These are phyloP conservation scores for Mycena latifolia DNA, from an alignment of 768 basidiomycete genomes.

Conservation along the genomic window DNA sequence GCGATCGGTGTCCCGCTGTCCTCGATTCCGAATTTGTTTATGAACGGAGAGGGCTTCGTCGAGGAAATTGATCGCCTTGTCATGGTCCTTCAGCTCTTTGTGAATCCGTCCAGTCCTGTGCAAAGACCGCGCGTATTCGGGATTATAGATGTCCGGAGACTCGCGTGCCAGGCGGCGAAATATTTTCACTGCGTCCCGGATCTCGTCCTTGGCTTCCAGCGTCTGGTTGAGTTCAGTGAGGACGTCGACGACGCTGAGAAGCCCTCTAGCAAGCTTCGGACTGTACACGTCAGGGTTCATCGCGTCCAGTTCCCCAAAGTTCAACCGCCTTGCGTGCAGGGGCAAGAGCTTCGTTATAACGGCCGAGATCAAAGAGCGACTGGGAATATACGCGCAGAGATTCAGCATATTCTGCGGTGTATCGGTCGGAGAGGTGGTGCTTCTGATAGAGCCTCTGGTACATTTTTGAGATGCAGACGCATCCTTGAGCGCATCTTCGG, in stretches of 20 bases:
- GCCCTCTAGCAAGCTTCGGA: conserved; percentile 2
- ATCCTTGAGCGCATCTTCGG: not conserved
- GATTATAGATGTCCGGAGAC: conserved; percentile 1
- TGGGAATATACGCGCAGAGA: conserved; percentile 8
- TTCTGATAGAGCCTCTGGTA: not conserved
- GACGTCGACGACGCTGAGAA: not conserved
- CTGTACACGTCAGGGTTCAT: conserved; percentile 3
- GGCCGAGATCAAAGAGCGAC: not conserved
- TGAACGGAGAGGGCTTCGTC: not conserved
- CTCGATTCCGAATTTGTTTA: not conserved
- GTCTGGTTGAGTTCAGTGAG: not conserved
- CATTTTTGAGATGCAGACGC: not conserved
- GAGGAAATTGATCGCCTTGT: not conserved
- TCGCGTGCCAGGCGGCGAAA: conserved; percentile 3
- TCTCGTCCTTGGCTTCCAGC: conserved; percentile 2
- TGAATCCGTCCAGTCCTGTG: conserved; percentile 4
- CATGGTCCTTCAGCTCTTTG: not conserved
- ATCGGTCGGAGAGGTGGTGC: not conserved
- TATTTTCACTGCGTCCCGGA: not conserved
- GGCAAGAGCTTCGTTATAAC: not conserved
- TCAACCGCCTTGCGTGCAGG: conserved; percentile 1
- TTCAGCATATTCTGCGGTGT: conserved; percentile 16
- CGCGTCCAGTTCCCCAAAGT: not conserved
- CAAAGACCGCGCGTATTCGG: conserved; percentile 16
- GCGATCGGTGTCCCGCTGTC: not conserved